Evolutionary conservation across 1,139 yeast species (phyloP), one percentile per base, ranked within the genome.

Genomic region (Saccharomyces hybrid): DNA sequence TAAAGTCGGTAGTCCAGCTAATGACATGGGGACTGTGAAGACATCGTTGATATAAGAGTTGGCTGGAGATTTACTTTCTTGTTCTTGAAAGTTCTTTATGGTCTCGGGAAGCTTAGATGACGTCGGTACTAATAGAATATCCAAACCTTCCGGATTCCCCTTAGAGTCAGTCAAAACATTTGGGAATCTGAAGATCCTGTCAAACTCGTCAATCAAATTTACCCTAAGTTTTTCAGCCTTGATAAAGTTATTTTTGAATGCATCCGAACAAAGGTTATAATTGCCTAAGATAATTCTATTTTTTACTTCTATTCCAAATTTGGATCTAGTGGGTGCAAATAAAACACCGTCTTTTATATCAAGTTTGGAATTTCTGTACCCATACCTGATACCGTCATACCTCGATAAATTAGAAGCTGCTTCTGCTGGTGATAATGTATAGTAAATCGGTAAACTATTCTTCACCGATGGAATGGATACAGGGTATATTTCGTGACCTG

Each of bases 331-430:
- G 5, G 76, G 73, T 0, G 79, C 77, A 57, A 83, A 85, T 6
- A 73, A 62, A 27, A 66, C 70, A 16, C 73, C 75, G 28, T 72
- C 70, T 21, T 75, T 74, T 38, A 72, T 73, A 19, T 68, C 68
- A 1, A 65, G 64, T 2, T 57, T 49, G 1, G 52, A 58, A 1
- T 81, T 78, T 48, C 84, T 71, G 29, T 70, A 71, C 0, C 98
- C 98, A 65, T 86, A 95, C 52, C 97, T 75, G 26, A 91, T 75
- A 1, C 99, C 99, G 70, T 93, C 99, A 64, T 80, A 95, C 42
- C 97, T 76, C 1, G 96, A 81, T 50, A 95, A 76, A 67, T 95
- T 93, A 0, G 99, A 91, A 0, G 96, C 84, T 0, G 97, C 98
- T 66, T 95, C 99, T 0, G 97, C 88, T 0, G 97, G 88, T 1